Base-by-base conservation (phyloP, 1,284 basidiomycete genomes). In the Ustilago curta region DNA sequence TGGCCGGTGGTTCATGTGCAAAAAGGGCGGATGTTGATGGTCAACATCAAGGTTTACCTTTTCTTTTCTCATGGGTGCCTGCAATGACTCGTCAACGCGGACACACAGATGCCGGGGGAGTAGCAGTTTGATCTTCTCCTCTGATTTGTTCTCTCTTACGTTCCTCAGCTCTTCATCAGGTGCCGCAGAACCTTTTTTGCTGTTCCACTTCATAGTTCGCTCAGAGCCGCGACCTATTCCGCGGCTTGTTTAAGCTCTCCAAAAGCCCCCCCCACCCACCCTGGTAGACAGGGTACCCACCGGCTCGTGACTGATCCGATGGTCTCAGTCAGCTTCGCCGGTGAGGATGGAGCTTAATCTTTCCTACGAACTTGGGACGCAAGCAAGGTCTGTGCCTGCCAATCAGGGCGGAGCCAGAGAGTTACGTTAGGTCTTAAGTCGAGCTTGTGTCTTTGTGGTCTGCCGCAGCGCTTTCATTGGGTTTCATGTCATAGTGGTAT, bases 21-120 rank as follows among this genome's bases (percentile, higher is more conserved):
- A 37, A 35, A 11, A 12, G 12, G 27, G 45, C 45, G 49, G 52
- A 16, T 42, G 60, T 59, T 63, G 61, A 43, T 42, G 35, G n/a
- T 32, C 58, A 60, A 70, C 57, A 57, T 57, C 62, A 70, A 65
- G 58, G 68, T 65, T 70, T 64, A 39, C 14, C 43, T 48, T 37
- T 27, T 27, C 44, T 37, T 27, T 27, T 59, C 49, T 43, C 21
- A 32, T 49, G 40, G 9, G 16, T 53, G 50, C 45, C 54, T 53
- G 39, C 32, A 50, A 50, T 18, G 44, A 11, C 21, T 51, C 16
- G 37, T 44, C 59, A 59, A 62, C n/a, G 50, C 56, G 56, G 55
- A 31, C 44, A 53, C 44, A 53, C 65, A 62, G 45, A 61, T 21
- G 49, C 64, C 53, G 64, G 27, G 2, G 25, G 32, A 31, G 29